These are phyloP conservation scores for Tolypocladium ovalisporum DNA, from an alignment of 2,329 filamentous ascomycete species.

Conservation along the genomic window DNA sequence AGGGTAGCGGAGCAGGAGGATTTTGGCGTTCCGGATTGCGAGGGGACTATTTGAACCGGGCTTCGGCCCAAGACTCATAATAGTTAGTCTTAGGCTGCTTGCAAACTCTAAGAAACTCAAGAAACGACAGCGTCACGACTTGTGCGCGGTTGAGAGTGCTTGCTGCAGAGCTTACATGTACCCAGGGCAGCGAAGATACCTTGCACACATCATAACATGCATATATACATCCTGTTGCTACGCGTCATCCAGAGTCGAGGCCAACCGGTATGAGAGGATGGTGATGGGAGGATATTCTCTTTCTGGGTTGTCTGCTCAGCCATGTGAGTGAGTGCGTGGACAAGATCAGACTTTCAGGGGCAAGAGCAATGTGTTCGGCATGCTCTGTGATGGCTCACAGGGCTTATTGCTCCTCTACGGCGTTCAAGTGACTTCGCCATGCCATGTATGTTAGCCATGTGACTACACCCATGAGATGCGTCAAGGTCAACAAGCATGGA, in stretches of 20 bases:
- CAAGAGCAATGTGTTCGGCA: background rate
- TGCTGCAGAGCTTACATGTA: background rate
- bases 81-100: background rate
- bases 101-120: background rate
- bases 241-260: background rate
- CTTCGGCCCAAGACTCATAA: slow-evolving; percentile 1
- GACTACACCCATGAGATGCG: background rate
- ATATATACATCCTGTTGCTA: background rate
- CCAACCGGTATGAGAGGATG: background rate
- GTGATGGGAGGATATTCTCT: too few species aligned
- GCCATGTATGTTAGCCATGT: background rate
- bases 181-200: background rate
- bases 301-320: background rate
- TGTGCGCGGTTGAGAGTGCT: background rate
- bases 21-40: slow-evolving; percentile 10
- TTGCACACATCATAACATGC: too few species aligned
- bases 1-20: slow-evolving; percentile 7
- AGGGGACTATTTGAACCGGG: slow-evolving; percentile 5
- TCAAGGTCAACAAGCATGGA: background rate
- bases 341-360: background rate
- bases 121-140: background rate
- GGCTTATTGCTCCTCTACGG: background rate
- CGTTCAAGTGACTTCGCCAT: background rate
- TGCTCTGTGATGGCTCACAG: background rate
- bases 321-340: background rate